Base-by-base conservation (phyloP, 768 basidiomycete genomes). In the Amanita phalloides region DNA sequence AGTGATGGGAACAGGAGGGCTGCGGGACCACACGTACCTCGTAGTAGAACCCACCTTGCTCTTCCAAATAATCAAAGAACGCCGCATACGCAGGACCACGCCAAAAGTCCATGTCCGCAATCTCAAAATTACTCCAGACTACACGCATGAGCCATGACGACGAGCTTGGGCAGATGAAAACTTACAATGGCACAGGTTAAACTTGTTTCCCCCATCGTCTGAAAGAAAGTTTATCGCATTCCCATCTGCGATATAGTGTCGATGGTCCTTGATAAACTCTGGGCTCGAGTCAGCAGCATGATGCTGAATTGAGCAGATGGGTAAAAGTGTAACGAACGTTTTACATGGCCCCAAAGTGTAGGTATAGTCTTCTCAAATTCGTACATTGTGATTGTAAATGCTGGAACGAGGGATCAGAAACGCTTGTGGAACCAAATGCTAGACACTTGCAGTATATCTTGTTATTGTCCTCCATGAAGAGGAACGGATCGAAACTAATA, bases 361-460 rank as follows among this genome's bases (percentile, higher is more conserved):
- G 80, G 77, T 32, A 90, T 86, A 3, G 88, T 90, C 48, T 78
- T 78, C 45, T 76, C 73, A 57, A 82, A 87, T 60, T 90, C 88
- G 59, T 81, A 84, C 54, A 90, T 71, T 0, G 82, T 77, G 37
- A 90, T 75, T 0, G 84, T 87, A 68, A 87, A 91, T 6, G 75
- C 79, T 75, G 58, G 44, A 54, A 67, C 6, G 8, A 43, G 49
- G 51, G 50, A 17, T 53, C 20, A 45, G 20, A 21, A 26, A 21
- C 13, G 28, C 11, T 52, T 25, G 14, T 11, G 11, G n/a, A 7
- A 3, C 3, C 10, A 6, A 17, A 17, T 17, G 10, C 6, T 17
- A n/a, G 23, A 28, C 4, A 56, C 63, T 11, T 56, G 69, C 84
- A 81, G 58, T 88, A 90, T 0, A 79, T 70, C 63, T 84, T 85